Base-by-base conservation (phyloP, 2,329 filamentous ascomycete genomes). In the Grosmannia serpens region DNA sequence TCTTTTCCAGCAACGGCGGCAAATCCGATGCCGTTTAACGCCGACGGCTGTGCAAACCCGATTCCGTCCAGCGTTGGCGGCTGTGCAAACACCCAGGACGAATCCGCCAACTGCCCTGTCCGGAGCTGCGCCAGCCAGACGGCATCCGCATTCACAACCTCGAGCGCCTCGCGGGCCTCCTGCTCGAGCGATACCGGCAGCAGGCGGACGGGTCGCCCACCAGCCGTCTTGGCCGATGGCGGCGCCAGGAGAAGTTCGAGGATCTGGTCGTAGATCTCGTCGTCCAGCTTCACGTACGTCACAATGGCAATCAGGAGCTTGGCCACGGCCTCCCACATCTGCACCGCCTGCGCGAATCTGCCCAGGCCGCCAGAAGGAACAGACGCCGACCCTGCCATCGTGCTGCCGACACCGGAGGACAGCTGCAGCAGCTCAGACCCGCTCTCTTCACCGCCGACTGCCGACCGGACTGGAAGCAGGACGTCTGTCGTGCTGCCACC, bases 251-350 rank as follows among this genome's bases (percentile, higher is more conserved):
- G 69, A 56, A 91, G 70, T 8, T 80, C 78, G 50, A 92, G 67
- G 15, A 88, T 79, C 57, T 89, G 80, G 63, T 91, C 88, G 68
- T 91, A 88, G 62, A 85, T 78, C 51, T 80, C 79, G 31, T 88
- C 85, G 7, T 84, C 77, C n/a, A 91, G 67, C 8, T 74, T 73
- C 9, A 91, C 86, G 65, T 83, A 75, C 24, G 75, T 73, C 4
- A 86, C 78, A n/a, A 91, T 72, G 1, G 77, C 73, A 31, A 79
- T 76, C 22, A 94, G 69, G 44, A 90, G 71, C 26, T 70, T 69
- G 22, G 86, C 72, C 9, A 84, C 72, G 1, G 82, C 82, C 31
- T 82, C 79, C 85, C 87, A 89, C 2, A 85, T 73, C 70, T 83
- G 80, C 26, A 76, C 77, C 0, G 78, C 78, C 53, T 86, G 83